Base-by-base conservation (phyloP, 345 rosid species). In the Clausena lansium region DNA sequence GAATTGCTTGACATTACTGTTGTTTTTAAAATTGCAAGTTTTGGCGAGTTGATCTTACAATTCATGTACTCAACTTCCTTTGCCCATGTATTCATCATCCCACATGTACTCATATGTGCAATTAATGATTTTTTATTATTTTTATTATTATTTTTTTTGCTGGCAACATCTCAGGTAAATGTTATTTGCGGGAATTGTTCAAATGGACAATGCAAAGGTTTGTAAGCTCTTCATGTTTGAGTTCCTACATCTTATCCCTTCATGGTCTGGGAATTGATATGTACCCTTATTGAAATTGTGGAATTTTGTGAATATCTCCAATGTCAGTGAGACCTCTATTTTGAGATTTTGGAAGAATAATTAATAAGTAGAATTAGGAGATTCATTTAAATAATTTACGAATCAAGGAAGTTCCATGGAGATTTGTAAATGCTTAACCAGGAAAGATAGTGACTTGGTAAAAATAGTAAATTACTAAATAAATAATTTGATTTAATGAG, bases 161-260 rank as follows among this genome's bases (percentile, higher is more conserved):
- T 13, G 65, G 59, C 76, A 52, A 30, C 63, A 79, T 82, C 75
- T 82, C 89, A 93, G 99, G 97, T 93, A 78, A 90, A 92, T 82
- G 81, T 96, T 76, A 75, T 89, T 74, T 96, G 99, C 20, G 98
- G 98, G 65, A 85, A 82, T 82, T 96, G 99, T 87, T 82, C 38
- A 80, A 90, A 86, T 86, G 89, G 90, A 78, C 87, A 83, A 59
- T 94, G 98, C 85, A 89, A 85, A 94, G 99, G 99, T 93, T 39
- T 74, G 92, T 71, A 36, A 61, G 50, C 79, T 36, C 66, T 81
- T 73, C 67, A 55, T 75, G 10, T 66, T 28, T 36, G 70, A 32
- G 67, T 78, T 70, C 55, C 70, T 76, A 70, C 35, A 67, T 33
- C 76, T 38, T 50, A 57, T 76, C 76, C 33, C 60, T 61, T 54